Conservation (phyloP, 306 rosid species). For the Vigna nakashimae region DNA sequence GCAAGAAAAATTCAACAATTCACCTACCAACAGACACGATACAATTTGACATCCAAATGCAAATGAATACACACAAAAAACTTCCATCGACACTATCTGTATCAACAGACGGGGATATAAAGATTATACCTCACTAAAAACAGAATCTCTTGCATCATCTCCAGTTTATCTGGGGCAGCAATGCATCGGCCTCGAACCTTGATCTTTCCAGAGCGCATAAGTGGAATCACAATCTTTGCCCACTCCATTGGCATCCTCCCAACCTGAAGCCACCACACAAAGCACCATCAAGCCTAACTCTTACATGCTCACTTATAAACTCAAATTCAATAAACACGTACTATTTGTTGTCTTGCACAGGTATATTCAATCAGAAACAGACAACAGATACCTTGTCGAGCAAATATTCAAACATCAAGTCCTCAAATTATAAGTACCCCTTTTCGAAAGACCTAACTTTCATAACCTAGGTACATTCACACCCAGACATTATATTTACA, state of each 20-base stretch:
- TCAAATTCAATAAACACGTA: neutral
- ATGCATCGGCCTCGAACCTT: constrained; percentile 69
- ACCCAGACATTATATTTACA: no score
- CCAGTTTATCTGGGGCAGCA: constrained; percentile 64
- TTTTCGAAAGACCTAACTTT: no score
- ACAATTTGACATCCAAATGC: neutral
- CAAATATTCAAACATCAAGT: neutral
- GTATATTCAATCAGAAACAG: neutral
- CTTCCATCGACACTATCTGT: neutral
- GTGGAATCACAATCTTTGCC: constrained; percentile 74
- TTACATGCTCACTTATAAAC: neutral
- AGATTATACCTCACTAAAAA: constrained; percentile 63
- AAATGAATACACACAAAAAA: neutral
- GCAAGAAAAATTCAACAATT: constrained; percentile 26
- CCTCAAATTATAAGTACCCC: neutral
- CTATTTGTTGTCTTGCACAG: neutral
- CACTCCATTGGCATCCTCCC: constrained; percentile 92
- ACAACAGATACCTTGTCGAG: neutral
- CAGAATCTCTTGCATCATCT: constrained; percentile 75
- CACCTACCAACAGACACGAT: neutral
- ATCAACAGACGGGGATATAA: neutral
- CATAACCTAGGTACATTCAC: no score
- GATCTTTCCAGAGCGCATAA: constrained; percentile 63
- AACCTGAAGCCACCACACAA: constrained; percentile 54
- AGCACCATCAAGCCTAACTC: neutral